Percentiles rank a stretch among this genome's conserved stretches.
Evolutionary conservation across 805 yeast genomes (phyloP).

Genomic region (Ogataea glucozyma): DNA sequence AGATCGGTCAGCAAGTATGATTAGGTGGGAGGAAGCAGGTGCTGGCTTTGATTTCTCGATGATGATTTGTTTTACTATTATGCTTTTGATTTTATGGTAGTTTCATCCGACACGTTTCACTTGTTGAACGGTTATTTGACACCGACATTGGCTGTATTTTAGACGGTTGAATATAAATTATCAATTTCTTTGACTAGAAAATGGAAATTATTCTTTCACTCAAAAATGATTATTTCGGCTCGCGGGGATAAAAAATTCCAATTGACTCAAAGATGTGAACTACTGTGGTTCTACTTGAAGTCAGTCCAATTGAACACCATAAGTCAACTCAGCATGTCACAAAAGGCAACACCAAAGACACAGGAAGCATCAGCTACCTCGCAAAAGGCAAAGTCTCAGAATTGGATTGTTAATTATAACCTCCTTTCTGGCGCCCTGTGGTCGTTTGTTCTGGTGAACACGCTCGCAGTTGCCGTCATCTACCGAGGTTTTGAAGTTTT

Average conservation of each 20-base stretch:
- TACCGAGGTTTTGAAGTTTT: slow-evolving; percentile 69
- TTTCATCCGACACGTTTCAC: not conserved
- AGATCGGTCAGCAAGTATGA: slow-evolving; percentile 14
- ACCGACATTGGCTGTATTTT: slow-evolving; percentile 6
- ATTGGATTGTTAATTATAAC: slow-evolving; percentile 36
- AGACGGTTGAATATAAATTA: slow-evolving; percentile 2
- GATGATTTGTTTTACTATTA: slow-evolving; percentile 4
- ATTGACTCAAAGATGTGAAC: too few species aligned
- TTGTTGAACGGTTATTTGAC: slow-evolving; percentile 1
- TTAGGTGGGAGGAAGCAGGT: not conserved
- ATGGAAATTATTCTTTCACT: too few species aligned
- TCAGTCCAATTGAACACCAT: not conserved
- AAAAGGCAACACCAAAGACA: not conserved
- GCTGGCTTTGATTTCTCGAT: not conserved
- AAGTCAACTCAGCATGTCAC: not conserved
- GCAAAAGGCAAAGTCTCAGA: slow-evolving; percentile 13
- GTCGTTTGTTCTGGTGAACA: slow-evolving; percentile 34
- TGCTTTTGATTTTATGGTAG: slow-evolving; percentile 8
- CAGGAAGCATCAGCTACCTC: not conserved
- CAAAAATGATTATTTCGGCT: too few species aligned
- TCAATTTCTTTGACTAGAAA: too few species aligned
- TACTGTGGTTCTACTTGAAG: too few species aligned
- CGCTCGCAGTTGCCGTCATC: slow-evolving; percentile 20
- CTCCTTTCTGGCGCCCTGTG: slow-evolving; percentile 36
- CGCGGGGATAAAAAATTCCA: too few species aligned